Base-by-base conservation (phyloP, 2,329 filamentous ascomycete species). In the Penicillium sp. region DNA sequence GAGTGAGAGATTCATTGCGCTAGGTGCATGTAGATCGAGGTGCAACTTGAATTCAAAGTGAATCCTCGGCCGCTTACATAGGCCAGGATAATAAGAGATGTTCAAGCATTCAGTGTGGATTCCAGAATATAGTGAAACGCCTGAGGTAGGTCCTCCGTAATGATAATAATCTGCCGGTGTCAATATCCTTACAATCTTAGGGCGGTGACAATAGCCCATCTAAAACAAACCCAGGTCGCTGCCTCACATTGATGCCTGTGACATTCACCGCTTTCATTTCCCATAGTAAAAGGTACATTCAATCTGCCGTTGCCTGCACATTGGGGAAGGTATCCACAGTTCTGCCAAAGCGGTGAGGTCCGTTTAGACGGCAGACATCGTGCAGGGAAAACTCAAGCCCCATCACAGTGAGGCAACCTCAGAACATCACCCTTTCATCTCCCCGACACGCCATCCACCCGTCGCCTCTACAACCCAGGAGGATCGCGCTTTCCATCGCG, bases 1-100 rank as follows among this genome's bases (percentile, higher is more conserved):
- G 40, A 90, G 80, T 50, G 86, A 84, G 61, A 89, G 77, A 79
- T 89, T 89, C 87, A 90, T 89, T 50, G 61, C 56, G 61, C 44
- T 52, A 41, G 34, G n/a, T 25, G 16, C 27, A 52, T 18, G 46
- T 25, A 34, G 21, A 54, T 38, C 18, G 25, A 42, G 23, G 25
- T 21, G 13, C 18, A 47, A 37, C 45, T 39, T 44, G 39, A 47
- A 35, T 50, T 45, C 21, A n/a, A 31, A 46, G 29, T 39, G 23
- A 49, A 35, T 48, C 64, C 63, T 57, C 25, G 41, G 68, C 66
- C 66, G 62, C 42, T 38, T 50, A 56, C 18, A 52, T 47, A 67
- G 68, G 63, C 66, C 60, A 61, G 63, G 56, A 61, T 49, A 48
- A 10, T 23, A 16, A 21, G 21, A 50, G 60, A 54, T 54, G 48